phyloP scores from a whole-genome alignment of 2,329 filamentous ascomycete genomes.

The Trichophyton schoenleinii region DNA sequence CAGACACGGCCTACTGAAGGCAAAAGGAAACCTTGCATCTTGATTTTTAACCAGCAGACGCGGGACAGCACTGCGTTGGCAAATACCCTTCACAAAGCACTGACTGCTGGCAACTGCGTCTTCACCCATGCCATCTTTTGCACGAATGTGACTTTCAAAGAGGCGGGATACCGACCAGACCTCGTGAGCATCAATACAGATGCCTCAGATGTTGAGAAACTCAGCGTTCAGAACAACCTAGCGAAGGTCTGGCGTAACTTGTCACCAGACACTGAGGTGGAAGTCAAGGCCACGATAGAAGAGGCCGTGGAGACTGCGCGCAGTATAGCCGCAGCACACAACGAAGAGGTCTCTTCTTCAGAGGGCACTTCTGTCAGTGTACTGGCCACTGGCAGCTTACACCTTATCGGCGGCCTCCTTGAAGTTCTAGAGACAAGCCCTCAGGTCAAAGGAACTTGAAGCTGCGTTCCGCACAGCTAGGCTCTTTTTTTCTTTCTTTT shows the following conservation, averaged over 20 bases:
- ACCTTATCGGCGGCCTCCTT: constrained; percentile 68
- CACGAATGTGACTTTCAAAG: constrained; percentile 57
- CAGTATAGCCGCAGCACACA: constrained; percentile 28
- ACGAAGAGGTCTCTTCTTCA: constrained; percentile 11
- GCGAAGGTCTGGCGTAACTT: constrained; percentile 48
- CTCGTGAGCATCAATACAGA: constrained; percentile 51
- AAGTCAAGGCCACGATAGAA: constrained; percentile 53
- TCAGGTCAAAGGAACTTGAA: background rate
- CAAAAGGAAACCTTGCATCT: constrained; percentile 38
- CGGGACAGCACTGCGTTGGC: constrained; percentile 60
- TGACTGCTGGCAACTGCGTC: constrained; percentile 31
- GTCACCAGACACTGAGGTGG: constrained; percentile 41
- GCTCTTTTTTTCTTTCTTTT: no score
- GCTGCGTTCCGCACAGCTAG: no score
- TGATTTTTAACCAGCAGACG: constrained; percentile 91
- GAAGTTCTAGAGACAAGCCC: constrained; percentile 49
- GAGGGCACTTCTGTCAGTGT: constrained; percentile 38
- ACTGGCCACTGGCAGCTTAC: constrained; percentile 70
- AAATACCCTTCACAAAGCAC: constrained; percentile 46
- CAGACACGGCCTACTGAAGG: constrained; percentile 19
- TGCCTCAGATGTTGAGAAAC: constrained; percentile 42
- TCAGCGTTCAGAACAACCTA: constrained; percentile 56
- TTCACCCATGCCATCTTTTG: constrained; percentile 73
- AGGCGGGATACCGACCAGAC: constrained; percentile 50
- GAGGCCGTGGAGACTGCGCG: constrained; percentile 53